Percentiles rank a stretch among this genome's conserved stretches.
Evolutionary conservation across 192 early-diverging fungal genomes (phyloP).

Genomic region (Globomyces pollinis-pini): DNA sequence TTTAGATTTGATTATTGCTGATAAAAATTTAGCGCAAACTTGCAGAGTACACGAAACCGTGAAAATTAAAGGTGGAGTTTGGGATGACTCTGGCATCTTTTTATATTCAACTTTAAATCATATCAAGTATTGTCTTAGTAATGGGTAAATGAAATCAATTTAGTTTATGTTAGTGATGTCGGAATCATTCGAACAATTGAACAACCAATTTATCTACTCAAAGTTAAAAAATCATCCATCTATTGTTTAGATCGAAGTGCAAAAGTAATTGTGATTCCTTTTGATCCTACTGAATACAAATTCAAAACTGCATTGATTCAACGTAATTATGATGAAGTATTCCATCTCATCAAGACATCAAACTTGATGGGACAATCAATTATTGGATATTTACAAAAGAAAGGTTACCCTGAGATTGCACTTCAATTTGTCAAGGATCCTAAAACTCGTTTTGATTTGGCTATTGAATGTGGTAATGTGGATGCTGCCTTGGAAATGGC

Average conservation of each 20-base stretch:
- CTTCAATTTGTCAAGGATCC: conserved; percentile 97
- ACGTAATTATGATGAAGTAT: conserved; percentile 91
- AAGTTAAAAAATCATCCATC: conserved; percentile 77
- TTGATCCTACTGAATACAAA: conserved; percentile 98
- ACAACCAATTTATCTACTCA: conserved; percentile 86
- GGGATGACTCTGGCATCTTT: conserved; percentile 88
- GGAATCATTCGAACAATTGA: conserved; percentile 97
- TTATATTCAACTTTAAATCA: conserved; percentile 97
- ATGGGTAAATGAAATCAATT: too few species aligned
- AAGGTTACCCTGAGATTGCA: conserved; percentile 98
- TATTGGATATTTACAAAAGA: conserved; percentile 98
- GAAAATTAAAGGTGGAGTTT: conserved; percentile 94
- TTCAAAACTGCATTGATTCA: conserved; percentile 92
- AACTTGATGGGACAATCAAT: conserved; percentile 98
- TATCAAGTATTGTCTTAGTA: conserved; percentile 91
- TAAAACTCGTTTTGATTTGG: conserved; percentile 92
- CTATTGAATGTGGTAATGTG: conserved; percentile 93
- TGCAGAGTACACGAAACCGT: conserved; percentile 94
- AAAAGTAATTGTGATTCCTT: conserved; percentile 73
- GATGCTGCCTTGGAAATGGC: conserved; percentile 94
- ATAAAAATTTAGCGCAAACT: conserved; percentile 77
- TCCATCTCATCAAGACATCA: conserved; percentile 90
- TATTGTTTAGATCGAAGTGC: conserved; percentile 87
- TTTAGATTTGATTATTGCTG: conserved; percentile 78
- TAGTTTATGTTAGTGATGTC: too few species aligned